Evolutionary conservation across 2,329 filamentous ascomycete genomes (phyloP).

Genomic region (Talaromyces sp.): DNA sequence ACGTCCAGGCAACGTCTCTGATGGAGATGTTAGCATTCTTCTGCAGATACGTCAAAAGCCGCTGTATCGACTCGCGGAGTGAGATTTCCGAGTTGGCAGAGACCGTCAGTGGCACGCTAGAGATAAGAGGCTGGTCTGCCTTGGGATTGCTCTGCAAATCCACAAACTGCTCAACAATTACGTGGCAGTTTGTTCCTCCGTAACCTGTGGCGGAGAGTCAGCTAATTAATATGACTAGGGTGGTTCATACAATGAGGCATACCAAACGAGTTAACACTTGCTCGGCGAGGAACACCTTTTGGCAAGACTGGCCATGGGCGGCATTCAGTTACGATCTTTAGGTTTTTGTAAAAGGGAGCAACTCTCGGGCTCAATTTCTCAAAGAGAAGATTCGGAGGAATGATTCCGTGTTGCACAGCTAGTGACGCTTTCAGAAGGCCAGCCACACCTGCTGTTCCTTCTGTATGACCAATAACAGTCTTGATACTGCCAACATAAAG

Average conservation of each 20-base stretch:
- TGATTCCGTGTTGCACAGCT: constrained; percentile 31
- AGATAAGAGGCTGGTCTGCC: neutral
- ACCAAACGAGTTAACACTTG: constrained; percentile 43
- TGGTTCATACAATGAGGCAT: constrained; percentile 25
- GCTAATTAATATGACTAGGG: constrained; percentile 33
- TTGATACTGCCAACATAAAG: constrained; percentile 28
- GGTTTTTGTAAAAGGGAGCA: constrained; percentile 21
- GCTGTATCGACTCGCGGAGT: neutral
- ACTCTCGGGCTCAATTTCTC: constrained; percentile 24
- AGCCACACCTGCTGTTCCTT: constrained; percentile 25
- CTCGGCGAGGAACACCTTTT: constrained; percentile 23
- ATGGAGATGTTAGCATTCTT: neutral
- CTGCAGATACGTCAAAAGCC: neutral
- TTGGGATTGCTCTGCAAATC: neutral
- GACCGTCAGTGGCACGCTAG: neutral
- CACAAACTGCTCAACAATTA: constrained; percentile 17
- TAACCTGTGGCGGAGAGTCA: constrained; percentile 32
- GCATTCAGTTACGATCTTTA: constrained; percentile 20
- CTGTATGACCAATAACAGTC: constrained; percentile 31
- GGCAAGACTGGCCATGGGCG: constrained; percentile 27
- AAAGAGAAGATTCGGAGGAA: constrained; percentile 25
- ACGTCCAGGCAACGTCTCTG: constrained; percentile 12
- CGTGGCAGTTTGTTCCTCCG: constrained; percentile 32
- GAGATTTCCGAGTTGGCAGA: neutral
- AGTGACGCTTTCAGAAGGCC: constrained; percentile 26